These are phyloP conservation scores for Peniophora sp. DNA, from an alignment of 1,284 basidiomycete species.

Conservation along the genomic window DNA sequence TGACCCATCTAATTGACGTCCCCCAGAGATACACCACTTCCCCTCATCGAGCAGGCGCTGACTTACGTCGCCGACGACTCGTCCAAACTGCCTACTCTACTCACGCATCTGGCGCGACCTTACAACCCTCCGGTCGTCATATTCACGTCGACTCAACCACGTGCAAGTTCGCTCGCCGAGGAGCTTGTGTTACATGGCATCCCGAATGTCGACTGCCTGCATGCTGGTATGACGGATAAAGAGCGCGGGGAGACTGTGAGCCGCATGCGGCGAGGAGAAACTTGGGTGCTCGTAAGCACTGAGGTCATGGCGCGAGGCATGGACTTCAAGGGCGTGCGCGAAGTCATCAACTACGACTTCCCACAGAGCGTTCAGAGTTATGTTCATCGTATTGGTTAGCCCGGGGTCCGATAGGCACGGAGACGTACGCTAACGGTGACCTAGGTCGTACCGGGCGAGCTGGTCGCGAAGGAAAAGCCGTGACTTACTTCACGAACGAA, in stretches of 20 bases:
- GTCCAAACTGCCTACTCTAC: conserved; percentile 85
- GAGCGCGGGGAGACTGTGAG: conserved; percentile 83
- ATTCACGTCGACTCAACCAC: conserved; percentile 89
- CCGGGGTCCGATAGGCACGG: background rate
- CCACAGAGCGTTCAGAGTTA: conserved; percentile 92
- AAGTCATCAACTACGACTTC: conserved; percentile 97
- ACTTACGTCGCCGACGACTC: conserved; percentile 90
- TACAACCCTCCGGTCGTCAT: conserved; percentile 90
- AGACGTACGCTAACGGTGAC: background rate
- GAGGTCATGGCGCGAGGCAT: conserved; percentile 96
- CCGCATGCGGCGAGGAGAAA: conserved; percentile 80
- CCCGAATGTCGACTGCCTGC: conserved; percentile 87
- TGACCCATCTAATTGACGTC: conserved; percentile 1
- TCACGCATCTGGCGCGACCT: conserved; percentile 73
- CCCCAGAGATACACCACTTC: conserved; percentile 78
- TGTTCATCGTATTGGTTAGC: conserved; percentile 84
- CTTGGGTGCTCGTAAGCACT: conserved; percentile 90
- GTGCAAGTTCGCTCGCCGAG: conserved; percentile 85
- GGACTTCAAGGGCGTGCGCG: conserved; percentile 92
- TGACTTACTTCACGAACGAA: conserved; percentile 94
- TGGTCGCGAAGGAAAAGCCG: conserved; percentile 83
- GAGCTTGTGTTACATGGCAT: conserved; percentile 80
- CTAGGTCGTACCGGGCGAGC: conserved; percentile 87
- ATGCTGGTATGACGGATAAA: conserved; percentile 81
- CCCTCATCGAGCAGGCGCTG: conserved; percentile 78